Evolutionary conservation across 305 asterid genomes (phyloP).

Genomic region (Fraxinus ornus): DNA sequence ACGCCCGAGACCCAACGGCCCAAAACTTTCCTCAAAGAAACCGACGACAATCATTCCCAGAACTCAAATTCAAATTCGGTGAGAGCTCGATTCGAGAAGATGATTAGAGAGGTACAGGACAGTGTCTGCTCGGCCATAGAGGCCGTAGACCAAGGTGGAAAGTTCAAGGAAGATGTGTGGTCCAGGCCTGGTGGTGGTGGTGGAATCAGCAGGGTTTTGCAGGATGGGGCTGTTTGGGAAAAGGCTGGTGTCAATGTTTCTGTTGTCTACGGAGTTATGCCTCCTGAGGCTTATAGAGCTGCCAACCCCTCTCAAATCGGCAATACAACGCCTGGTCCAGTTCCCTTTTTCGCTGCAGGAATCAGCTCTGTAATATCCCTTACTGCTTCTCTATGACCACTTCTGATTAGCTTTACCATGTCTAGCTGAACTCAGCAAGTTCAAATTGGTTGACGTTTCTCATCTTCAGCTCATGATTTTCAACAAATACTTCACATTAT

Average conservation of each 20-base stretch:
- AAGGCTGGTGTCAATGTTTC: slow-evolving; percentile 97
- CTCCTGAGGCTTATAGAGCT: slow-evolving; percentile 94
- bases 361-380: slow-evolving; percentile 74
- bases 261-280: slow-evolving; percentile 93
- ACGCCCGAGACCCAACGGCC: slow-evolving; percentile 53
- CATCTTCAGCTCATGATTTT: not conserved
- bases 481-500: not conserved
- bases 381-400: not conserved
- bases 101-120: slow-evolving; percentile 88
- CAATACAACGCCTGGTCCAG: slow-evolving; percentile 61
- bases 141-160: slow-evolving; percentile 62
- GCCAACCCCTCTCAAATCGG: slow-evolving; percentile 75
- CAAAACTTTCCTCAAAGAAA: slow-evolving; percentile 59
- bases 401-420: not conserved
- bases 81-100: slow-evolving; percentile 76
- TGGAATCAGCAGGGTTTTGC: slow-evolving; percentile 92
- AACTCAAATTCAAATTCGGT: slow-evolving; percentile 40
- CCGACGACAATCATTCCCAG: slow-evolving; percentile 38
- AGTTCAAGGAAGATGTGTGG: slow-evolving; percentile 87
- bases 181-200: slow-evolving; percentile 99
- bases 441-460: not conserved
- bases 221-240: slow-evolving; percentile 87
- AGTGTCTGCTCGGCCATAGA: slow-evolving; percentile 72
- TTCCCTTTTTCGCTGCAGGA: slow-evolving; percentile 96
- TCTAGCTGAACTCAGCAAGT: slow-evolving; percentile 3